phyloP scores from a whole-genome alignment of 495 filamentous ascomycete species.

The Neurospora sp. region DNA sequence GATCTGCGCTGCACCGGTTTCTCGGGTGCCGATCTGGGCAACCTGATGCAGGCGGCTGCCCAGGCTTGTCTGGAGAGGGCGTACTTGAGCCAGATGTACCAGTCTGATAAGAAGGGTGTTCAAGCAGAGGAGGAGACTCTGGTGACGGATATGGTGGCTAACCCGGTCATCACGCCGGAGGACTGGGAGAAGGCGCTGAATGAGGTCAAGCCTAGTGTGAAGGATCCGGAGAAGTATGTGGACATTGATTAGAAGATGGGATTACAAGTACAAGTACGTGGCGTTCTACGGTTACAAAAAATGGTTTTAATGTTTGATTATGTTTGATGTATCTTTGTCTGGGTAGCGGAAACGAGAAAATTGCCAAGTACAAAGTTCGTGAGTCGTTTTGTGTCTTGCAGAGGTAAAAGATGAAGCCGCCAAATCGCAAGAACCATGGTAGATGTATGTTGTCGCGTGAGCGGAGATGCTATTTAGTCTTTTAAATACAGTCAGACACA shows the following conservation, averaged over 20 bases:
- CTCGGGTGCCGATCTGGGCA: slow-evolving; percentile 81
- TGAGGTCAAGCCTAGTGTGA: slow-evolving; percentile 73
- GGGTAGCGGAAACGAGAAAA: neutral
- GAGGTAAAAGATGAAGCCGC: neutral
- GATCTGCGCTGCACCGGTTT: slow-evolving; percentile 66
- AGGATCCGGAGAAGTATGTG: slow-evolving; percentile 33
- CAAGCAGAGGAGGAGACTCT: slow-evolving; percentile 5
- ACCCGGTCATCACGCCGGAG: slow-evolving; percentile 46
- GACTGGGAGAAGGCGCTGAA: slow-evolving; percentile 71
- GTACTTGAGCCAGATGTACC: slow-evolving; percentile 15
- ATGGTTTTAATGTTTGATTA: neutral
- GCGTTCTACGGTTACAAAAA: neutral
- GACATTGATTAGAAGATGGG: neutral
- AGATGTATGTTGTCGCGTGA: neutral
- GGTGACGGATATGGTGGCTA: slow-evolving; percentile 9
- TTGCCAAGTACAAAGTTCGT: neutral
- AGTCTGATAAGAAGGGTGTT: slow-evolving; percentile 4
- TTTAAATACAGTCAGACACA: neutral
- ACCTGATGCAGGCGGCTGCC: slow-evolving; percentile 65
- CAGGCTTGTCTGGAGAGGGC: slow-evolving; percentile 61
- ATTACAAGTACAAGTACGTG: neutral
- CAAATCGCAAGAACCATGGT: neutral
- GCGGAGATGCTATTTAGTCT: neutral
- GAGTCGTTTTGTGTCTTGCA: neutral
- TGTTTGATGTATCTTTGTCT: neutral